These are phyloP conservation scores for Bolboschoenoplectus hybrid DNA, from an alignment of 202 grass and related monocot species.

Conservation along the genomic window DNA sequence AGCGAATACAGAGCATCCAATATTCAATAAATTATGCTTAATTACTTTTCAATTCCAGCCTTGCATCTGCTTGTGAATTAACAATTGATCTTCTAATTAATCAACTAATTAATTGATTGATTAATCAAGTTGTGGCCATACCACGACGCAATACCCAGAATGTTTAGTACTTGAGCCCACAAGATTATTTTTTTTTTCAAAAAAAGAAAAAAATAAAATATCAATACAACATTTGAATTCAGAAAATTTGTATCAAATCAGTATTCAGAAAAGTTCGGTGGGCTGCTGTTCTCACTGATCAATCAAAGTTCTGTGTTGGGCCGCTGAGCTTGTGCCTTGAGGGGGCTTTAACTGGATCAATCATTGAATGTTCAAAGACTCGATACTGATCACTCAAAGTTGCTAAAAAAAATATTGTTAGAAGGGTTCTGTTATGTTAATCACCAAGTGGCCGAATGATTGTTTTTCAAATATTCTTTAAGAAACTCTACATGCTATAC, in stretches of 20 bases:
- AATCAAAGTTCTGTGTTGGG: background rate
- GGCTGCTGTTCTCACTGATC: background rate
- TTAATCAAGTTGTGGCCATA: background rate
- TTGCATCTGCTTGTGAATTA: background rate
- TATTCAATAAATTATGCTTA: background rate
- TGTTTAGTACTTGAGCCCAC: background rate
- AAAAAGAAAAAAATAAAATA: background rate
- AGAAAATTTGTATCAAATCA: background rate
- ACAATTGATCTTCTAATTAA: background rate
- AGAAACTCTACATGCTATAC: too few species aligned
- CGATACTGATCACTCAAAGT: background rate
- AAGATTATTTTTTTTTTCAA: background rate
- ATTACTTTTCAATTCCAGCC: background rate
- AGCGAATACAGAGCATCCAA: background rate
- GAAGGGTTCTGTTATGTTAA: too few species aligned
- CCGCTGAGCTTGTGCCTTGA: background rate
- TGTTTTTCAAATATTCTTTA: too few species aligned
- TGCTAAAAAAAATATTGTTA: background rate
- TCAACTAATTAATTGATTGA: background rate
- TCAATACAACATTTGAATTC: background rate
- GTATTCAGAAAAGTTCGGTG: background rate
- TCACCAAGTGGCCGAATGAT: background rate
- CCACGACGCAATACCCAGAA: too few species aligned
- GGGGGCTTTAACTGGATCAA: background rate
- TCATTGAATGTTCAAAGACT: background rate